A percentile compares a stretch with the other conserved stretches of the same genome.
phyloP scores from a whole-genome alignment of 192 early-diverging fungal genomes.

The Funneliformis geosporum region DNA sequence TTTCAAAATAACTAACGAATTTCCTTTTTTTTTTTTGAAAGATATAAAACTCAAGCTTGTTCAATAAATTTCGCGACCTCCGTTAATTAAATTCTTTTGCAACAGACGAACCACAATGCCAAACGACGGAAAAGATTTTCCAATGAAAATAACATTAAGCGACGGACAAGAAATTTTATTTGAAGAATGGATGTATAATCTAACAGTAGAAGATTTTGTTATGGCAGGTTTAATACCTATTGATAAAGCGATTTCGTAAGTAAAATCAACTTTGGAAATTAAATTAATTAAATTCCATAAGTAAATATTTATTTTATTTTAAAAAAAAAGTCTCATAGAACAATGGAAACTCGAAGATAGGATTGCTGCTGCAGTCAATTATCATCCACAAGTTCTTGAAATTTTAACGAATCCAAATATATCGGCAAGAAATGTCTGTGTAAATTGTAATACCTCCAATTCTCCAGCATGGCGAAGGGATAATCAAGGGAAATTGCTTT shows the following conservation, averaged over 20 bases:
- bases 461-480: slow-evolving; percentile 81
- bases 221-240: slow-evolving; percentile 14
- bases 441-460: slow-evolving; percentile 68
- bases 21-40: too few relatives aligned
- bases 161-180: neutral
- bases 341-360: slow-evolving; percentile 6
- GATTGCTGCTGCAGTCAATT: neutral
- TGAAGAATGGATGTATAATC: slow-evolving; percentile 17
- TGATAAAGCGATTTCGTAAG: slow-evolving; percentile 13
- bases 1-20: too few relatives aligned
- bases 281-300: neutral
- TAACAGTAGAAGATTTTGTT: slow-evolving; percentile 7
- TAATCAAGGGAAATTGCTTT: slow-evolving; percentile 67
- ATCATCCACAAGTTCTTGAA: slow-evolving; percentile 11
- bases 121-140: too few relatives aligned
- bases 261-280: neutral
- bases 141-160: neutral
- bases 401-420: slow-evolving; percentile 3
- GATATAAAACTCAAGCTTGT: too few relatives aligned
- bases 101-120: too few relatives aligned
- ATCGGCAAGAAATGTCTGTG: slow-evolving; percentile 41
- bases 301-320: neutral
- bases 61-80: too few relatives aligned
- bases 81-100: too few relatives aligned
- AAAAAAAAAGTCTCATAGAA: neutral